Base-by-base conservation (phyloP, 257 asterid genomes). In the Perilla frutescens region DNA sequence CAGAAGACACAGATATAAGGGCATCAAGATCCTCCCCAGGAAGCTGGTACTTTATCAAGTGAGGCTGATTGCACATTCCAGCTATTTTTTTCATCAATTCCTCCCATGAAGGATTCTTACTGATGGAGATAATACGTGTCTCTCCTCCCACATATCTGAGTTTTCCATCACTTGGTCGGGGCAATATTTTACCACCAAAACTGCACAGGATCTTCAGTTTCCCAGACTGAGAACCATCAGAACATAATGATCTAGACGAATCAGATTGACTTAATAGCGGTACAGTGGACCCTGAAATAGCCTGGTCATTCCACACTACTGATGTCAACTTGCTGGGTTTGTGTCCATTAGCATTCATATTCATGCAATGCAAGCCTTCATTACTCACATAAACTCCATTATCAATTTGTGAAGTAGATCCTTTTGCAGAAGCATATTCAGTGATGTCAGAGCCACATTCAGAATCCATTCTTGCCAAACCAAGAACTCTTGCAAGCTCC, bases 11-110 rank as follows among this genome's bases (percentile, higher is more conserved):
- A 11, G 96, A 89, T 84, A 89, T 87, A 62, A 85, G 93, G 72
- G 96, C 89, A 54, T 89, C 96, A 79, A 89, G 90, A 79, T 89
- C 92, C 85, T 87, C 92, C 67, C 92, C 92, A 9, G 89, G 93
- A 74, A 89, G 96, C 80, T 86, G 96, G 78, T 89, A 89, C 64
- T 87, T 89, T 45, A 89, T 82, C 6, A 85, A 66, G 79, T 87
- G 87, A 66, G 89, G 91, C 77, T 79, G 88, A 61, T 75, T 69
- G 74, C 88, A 87, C 15, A 87, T 75, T 68, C 76, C 89, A 5
- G 74, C 41, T 51, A 87, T 81, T 84, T 87, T 89, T 77, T 74
- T 82, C 81, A 81, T 59, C 74, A 89, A 81, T 54, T 83, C 90
- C 65, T 80, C 84, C 82, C 81, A 81, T 47, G 89, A 79, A 62